phyloP scores from a whole-genome alignment of 2,329 filamentous ascomycete genomes.

The Colletotrichum destructivum region DNA sequence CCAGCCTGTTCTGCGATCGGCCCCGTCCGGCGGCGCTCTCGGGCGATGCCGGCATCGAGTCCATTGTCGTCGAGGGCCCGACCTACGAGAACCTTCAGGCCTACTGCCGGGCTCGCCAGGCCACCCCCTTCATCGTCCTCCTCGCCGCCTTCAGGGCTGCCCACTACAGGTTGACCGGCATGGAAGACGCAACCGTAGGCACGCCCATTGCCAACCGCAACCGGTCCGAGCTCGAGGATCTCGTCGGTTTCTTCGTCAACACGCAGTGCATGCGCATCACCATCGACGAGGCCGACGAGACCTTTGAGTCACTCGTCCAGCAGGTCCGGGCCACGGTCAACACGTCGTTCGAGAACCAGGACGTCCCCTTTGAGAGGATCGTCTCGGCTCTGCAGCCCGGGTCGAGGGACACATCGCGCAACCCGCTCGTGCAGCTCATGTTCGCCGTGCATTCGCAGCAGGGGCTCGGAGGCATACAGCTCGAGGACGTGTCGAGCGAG shows the following conservation, averaged over 20 bases:
- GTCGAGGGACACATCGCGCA: slow-evolving; percentile 6
- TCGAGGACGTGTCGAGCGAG: background rate
- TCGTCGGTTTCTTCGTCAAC: slow-evolving; percentile 23
- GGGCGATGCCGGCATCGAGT: background rate
- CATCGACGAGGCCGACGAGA: slow-evolving; percentile 1
- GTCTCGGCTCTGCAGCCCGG: slow-evolving; percentile 10
- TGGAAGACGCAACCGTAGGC: background rate
- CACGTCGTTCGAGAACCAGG: slow-evolving; percentile 9
- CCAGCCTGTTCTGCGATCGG: background rate
- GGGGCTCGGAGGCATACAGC: background rate
- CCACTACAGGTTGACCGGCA: slow-evolving; percentile 7
- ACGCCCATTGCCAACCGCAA: slow-evolving; percentile 13
- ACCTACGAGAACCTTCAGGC: slow-evolving; percentile 4
- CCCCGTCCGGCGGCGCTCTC: background rate
- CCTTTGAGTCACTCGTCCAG: slow-evolving; percentile 12
- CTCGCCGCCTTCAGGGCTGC: slow-evolving; percentile 7
- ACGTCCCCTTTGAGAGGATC: slow-evolving; percentile 17
- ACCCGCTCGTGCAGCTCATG: slow-evolving; percentile 22
- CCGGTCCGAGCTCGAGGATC: slow-evolving; percentile 7
- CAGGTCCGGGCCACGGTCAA: slow-evolving; percentile 6
- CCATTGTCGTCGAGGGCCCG: background rate
- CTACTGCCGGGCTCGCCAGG: slow-evolving; percentile 10
- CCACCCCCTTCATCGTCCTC: slow-evolving; percentile 3
- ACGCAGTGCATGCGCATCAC: slow-evolving; percentile 21
- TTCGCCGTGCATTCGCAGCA: slow-evolving; percentile 13